phyloP scores from a whole-genome alignment of 306 rosid genomes.

The Citrullus amarus region DNA sequence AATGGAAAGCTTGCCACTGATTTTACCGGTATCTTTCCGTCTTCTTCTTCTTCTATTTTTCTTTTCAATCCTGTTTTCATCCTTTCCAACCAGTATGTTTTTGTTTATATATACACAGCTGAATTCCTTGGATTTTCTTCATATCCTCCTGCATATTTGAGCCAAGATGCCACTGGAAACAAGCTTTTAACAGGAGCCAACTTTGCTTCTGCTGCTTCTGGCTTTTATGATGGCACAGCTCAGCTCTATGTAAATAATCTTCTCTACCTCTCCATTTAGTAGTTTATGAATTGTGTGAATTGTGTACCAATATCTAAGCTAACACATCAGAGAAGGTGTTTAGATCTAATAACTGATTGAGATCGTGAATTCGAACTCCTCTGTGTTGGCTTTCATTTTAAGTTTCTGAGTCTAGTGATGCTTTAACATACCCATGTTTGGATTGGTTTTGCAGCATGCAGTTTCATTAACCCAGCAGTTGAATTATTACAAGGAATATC shows the following conservation, averaged over 20 bases:
- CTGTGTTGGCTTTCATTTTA: background rate
- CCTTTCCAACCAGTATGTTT: background rate
- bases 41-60: background rate
- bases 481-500: constrained; percentile 39
- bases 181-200: constrained; percentile 44
- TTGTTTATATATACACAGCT: constrained; percentile 19
- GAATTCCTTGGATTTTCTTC: constrained; percentile 49
- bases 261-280: background rate
- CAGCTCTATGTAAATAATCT: constrained; percentile 26
- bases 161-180: constrained; percentile 41
- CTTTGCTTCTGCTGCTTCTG: constrained; percentile 60
- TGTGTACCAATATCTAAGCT: background rate
- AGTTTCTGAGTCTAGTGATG: background rate
- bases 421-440: background rate
- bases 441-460: constrained; percentile 23
- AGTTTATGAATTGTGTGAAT: background rate
- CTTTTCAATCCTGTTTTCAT: background rate
- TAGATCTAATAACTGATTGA: background rate
- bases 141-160: constrained; percentile 47
- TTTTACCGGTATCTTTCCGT: constrained; percentile 30
- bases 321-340: background rate
- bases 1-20: constrained; percentile 57
- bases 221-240: constrained; percentile 35
- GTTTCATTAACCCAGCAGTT: constrained; percentile 39
- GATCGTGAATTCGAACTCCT: background rate